Conservation (phyloP, 768 basidiomycete species). For the Pisolithus microcarpus region DNA sequence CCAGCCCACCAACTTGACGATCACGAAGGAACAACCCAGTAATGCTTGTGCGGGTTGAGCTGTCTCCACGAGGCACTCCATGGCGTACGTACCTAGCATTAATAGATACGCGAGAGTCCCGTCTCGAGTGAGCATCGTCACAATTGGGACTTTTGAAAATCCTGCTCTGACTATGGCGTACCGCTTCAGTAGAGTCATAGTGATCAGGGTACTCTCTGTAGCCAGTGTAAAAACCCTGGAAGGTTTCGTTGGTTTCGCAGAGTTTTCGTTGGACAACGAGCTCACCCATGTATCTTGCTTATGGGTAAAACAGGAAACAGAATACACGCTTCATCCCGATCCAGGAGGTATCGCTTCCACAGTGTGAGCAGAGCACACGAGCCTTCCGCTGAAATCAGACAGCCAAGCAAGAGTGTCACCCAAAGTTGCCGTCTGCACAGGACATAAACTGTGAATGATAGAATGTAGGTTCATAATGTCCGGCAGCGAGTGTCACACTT, state of each 20-base stretch:
- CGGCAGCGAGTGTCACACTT: background rate
- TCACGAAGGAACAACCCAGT: background rate
- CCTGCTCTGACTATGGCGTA: conserved; percentile 29
- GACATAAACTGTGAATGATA: background rate
- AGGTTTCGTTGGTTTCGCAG: background rate
- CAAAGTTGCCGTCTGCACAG: background rate
- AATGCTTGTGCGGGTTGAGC: background rate
- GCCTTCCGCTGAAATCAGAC: background rate
- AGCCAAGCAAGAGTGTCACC: background rate
- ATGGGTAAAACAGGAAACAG: background rate
- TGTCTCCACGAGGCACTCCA: background rate
- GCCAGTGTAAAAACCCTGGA: conserved; percentile 6
- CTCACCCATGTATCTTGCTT: background rate
- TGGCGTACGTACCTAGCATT: conserved; percentile 27
- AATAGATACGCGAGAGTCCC: conserved; percentile 40
- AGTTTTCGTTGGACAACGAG: background rate
- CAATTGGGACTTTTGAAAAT: conserved; percentile 34
- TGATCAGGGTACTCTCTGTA: conserved; percentile 35
- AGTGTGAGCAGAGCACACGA: background rate
- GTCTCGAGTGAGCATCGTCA: conserved; percentile 36
- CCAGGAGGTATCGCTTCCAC: background rate
- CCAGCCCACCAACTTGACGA: background rate
- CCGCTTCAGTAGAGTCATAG: conserved; percentile 31
- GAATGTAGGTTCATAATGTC: background rate
- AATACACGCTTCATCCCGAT: background rate